phyloP scores from a whole-genome alignment of 148 eudicot genomes.

The Polygonum maritimum region DNA sequence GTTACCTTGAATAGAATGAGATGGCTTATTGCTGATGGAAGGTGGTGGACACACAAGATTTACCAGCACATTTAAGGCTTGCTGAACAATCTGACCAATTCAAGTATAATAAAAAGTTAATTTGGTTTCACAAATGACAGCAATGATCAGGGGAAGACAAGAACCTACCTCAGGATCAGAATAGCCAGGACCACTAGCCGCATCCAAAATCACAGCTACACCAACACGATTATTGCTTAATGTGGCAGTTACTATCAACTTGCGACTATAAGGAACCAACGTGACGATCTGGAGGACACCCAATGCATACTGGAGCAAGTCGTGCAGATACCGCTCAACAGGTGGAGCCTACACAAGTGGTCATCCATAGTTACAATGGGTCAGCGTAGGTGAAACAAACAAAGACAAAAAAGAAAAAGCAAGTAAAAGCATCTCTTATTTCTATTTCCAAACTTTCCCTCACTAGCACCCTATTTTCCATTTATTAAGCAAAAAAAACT shows the following conservation, averaged over 20 bases:
- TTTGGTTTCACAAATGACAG: neutral
- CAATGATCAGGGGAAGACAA: conserved; percentile 1
- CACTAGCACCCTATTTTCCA: neutral
- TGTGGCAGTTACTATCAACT: conserved; percentile 66
- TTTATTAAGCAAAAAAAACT: neutral
- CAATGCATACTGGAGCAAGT: conserved; percentile 90
- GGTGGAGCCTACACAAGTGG: conserved; percentile 62
- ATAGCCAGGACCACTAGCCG: conserved; percentile 81
- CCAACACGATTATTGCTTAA: conserved; percentile 91
- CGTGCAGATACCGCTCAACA: conserved; percentile 95
- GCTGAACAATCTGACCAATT: conserved; percentile 69
- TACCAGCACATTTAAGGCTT: conserved; percentile 77
- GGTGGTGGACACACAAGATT: conserved; percentile 99
- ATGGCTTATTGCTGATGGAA: conserved; percentile 82
- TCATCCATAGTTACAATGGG: conserved; percentile 9
- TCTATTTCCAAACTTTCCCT: neutral
- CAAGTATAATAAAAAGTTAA: conserved; percentile 5
- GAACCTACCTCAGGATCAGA: conserved; percentile 78
- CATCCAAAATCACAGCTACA: conserved; percentile 91
- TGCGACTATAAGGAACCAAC: conserved; percentile 82
- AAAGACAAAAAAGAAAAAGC: neutral
- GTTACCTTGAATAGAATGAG: conserved; percentile 45
- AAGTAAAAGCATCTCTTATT: neutral
- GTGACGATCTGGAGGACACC: conserved; percentile 90
- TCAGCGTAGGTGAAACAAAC: neutral